Percentiles rank a stretch among this genome's conserved stretches.
These are phyloP conservation scores for Jackrogersella multiformis DNA, from an alignment of 495 filamentous ascomycete species.

Conservation along the genomic window DNA sequence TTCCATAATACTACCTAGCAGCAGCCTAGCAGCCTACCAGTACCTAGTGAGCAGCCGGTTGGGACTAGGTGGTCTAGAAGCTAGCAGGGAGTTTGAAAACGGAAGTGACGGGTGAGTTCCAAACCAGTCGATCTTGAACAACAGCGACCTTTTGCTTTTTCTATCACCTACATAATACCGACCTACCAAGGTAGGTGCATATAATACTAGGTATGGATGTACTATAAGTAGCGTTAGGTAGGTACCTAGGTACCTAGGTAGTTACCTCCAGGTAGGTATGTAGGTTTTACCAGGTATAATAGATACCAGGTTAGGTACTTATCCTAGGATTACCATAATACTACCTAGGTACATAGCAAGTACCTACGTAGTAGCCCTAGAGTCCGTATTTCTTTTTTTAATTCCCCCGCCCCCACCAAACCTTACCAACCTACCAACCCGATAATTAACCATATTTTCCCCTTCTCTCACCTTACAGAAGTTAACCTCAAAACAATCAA, in stretches of 20 bases:
- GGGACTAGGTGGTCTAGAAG: conserved; percentile 35
- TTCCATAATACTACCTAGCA: too few species aligned
- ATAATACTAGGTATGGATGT: too few species aligned
- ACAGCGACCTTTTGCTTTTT: neutral
- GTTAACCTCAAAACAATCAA: neutral
- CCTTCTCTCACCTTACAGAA: neutral
- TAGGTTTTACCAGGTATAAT: too few species aligned
- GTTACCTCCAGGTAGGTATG: too few species aligned
- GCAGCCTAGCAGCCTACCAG: too few species aligned
- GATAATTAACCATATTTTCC: neutral
- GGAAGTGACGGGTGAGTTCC: conserved; percentile 39
- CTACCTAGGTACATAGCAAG: too few species aligned
- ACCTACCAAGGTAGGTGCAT: too few species aligned
- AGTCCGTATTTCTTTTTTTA: neutral
- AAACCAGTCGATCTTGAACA: conserved; percentile 32
- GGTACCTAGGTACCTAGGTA: neutral
- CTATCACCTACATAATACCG: too few species aligned
- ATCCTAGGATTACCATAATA: too few species aligned
- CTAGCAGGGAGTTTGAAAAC: conserved; percentile 13
- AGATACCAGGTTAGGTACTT: too few species aligned
- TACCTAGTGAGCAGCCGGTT: conserved; percentile 31
- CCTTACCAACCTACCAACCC: neutral
- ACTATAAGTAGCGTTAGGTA: too few species aligned
- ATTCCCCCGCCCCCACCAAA: conserved; percentile 32
- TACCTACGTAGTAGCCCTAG: too few species aligned